Evolutionary conservation across 2,329 filamentous ascomycete species (phyloP), one percentile per base, ranked within the genome.

Genomic region (Curvularia sp.): DNA sequence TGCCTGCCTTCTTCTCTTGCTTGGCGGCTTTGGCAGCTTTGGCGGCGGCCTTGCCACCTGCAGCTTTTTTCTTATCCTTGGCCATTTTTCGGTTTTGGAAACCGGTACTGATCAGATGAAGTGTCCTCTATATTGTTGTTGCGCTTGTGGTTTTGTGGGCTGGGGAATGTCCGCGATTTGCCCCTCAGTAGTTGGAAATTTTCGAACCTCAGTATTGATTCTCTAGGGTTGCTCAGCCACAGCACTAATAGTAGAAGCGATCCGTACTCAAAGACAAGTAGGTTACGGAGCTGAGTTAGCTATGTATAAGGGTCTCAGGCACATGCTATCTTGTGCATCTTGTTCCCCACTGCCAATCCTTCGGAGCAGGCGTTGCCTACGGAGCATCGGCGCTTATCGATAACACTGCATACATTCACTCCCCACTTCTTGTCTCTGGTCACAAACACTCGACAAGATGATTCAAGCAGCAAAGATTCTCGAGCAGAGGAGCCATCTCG

Each of bases 1-100:
- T 82, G 28, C 81, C 80, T 27, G 89, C 89, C 75, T 97, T 97
- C 78, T 91, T 95, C 73, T 90, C 89, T 77, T 95, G 91, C 80
- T 96, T 96, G n/a, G 83, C 82, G 4, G 84, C 83, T 53, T 80
- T 80, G 19, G 85, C 84, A 5, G 80, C 78, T 68, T 86, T 86
- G 19, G 64, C 68, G 77, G 80, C 78, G 82, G 87, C 72, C 49
- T 76, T 77, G 53, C 71, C 68, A 9, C 61, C 65, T 18, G 58
- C 73, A 66, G 84, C 74, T 65, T 85, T 85, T 38, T 83, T 76
- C 65, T 78, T 86, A 67, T 84, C 83, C 60, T 80, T 87, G 49
- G 75, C 83, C 84, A 86, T 79, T n/a, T 45, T 39, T 19, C 3
- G 10, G 13, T 27, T 15, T 34, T 21, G 30, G 10, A 15, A 18